Evolutionary conservation across 1,284 basidiomycete genomes (phyloP).

Genomic region (Irpex sp.): DNA sequence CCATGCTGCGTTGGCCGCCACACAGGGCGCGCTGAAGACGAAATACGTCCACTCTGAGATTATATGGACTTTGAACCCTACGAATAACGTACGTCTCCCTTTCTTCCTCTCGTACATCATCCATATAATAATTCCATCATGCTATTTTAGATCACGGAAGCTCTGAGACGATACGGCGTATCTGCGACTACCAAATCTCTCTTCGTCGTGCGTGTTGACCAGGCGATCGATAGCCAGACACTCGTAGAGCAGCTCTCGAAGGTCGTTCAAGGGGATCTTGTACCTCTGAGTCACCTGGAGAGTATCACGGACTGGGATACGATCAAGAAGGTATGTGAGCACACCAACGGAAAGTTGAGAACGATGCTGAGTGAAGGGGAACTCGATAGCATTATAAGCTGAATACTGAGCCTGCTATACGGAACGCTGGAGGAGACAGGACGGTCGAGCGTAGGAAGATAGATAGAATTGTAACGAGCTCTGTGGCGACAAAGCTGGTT

Average conservation of each 20-base stretch:
- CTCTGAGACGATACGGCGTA: constrained; percentile 81
- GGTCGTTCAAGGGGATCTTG: constrained; percentile 54
- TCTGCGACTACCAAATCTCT: constrained; percentile 63
- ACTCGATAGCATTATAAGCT: constrained; percentile 75
- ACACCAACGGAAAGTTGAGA: too few species aligned
- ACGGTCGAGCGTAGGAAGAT: constrained; percentile 41
- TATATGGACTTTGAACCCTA: constrained; percentile 78
- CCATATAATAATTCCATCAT: too few species aligned
- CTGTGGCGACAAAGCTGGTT: constrained; percentile 81
- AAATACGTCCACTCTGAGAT: constrained; percentile 86
- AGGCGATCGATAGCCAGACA: constrained; percentile 22
- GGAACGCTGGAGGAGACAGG: constrained; percentile 34
- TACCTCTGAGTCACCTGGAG: constrained; percentile 42
- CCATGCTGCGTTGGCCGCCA: constrained; percentile 73
- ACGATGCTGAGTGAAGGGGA: not conserved
- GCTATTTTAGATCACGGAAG: constrained; percentile 87
- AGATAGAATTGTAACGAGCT: constrained; percentile 68
- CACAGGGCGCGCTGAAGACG: constrained; percentile 57
- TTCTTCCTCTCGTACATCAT: too few species aligned
- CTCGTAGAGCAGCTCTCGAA: constrained; percentile 49
- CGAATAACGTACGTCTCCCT: constrained; percentile 65
- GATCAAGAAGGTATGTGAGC: constrained; percentile 60
- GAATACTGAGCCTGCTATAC: constrained; percentile 46
- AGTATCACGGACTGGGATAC: constrained; percentile 65
- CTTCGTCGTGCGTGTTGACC: constrained; percentile 68